Base-by-base conservation (phyloP, 371 early-diverging fungal species). In the Syncephalis plumigaleata region DNA sequence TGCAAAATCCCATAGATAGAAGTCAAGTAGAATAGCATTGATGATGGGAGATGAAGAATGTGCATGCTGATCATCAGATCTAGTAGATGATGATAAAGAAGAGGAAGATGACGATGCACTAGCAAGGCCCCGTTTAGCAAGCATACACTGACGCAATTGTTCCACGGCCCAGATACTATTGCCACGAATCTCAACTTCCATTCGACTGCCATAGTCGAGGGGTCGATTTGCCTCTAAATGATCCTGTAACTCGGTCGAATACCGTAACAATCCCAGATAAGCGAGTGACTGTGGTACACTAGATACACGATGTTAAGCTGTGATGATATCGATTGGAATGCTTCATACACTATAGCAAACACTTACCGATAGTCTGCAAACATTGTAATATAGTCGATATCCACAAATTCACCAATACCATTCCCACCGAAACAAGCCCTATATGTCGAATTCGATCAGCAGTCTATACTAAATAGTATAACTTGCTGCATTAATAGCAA, bases 1-100 rank as follows among this genome's bases (percentile, higher is more conserved):
- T 0, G 89, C 86, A 51, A 73, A 76, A 56, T 88, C 89, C 89
- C 89, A 90, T 46, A 90, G 64, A 51, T 79, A 89, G 58, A 87
- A 90, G 51, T 90, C 91, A 16, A 87, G 64, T 39, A 88, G 51
- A n/a, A 90, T 80, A 3, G 87, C 77, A 58, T 85, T 88, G 42
- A 78, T 63, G 1, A 44, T 48, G 44, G 48, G 21, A 54, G 50
- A 45, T 15, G 38, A 8, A 27, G 40, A 9, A 9, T 22, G 18
- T 42, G 42, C n/a, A n/a, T n/a, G n/a, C n/a, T n/a, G n/a, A n/a
- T n/a, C n/a, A n/a, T n/a, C n/a, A n/a, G n/a, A n/a, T n/a, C n/a
- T n/a, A n/a, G n/a, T n/a, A n/a, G n/a, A n/a, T n/a, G n/a, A n/a
- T n/a, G n/a, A n/a, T n/a, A n/a, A n/a, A n/a, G n/a, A n/a, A n/a